These are phyloP conservation scores for Fusarium proliferatum DNA, from an alignment of 2,329 filamentous ascomycete species.

Conservation along the genomic window DNA sequence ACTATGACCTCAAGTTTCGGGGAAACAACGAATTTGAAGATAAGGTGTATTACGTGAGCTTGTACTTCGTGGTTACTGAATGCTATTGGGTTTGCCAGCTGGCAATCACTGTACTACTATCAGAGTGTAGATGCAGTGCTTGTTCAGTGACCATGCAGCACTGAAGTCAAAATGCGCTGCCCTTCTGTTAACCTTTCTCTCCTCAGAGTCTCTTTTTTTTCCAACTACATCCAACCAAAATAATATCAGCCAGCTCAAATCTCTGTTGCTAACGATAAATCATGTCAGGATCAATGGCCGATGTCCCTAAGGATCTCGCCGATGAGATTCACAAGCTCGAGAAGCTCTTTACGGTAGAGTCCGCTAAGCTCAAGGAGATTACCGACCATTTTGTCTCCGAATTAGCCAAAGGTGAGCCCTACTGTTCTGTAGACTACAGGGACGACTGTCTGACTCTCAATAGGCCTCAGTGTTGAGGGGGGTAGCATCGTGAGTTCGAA, in stretches of 20 bases:
- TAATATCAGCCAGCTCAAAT: background rate
- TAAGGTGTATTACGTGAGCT: conserved; percentile 2
- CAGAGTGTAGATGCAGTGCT: conserved; percentile 4
- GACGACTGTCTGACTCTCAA: conserved; percentile 20
- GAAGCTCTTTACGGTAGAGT: conserved; percentile 82
- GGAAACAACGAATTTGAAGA: conserved; percentile 13
- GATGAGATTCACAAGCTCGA: conserved; percentile 85
- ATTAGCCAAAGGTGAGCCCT: conserved; percentile 77
- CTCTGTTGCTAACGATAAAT: conserved; percentile 27
- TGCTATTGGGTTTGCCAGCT: conserved; percentile 8
- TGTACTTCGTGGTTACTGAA: background rate
- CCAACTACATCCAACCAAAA: background rate
- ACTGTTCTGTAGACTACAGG: background rate
- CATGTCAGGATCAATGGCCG: conserved; percentile 82
- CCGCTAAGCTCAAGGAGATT: conserved; percentile 86
- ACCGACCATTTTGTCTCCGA: conserved; percentile 90
- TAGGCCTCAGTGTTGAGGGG: conserved; percentile 85
- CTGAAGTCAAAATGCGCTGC: conserved; percentile 5
- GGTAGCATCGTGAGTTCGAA: conserved; percentile 84
- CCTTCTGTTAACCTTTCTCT: conserved; percentile 1
- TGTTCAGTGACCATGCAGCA: conserved; percentile 8
- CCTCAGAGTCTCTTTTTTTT: background rate
- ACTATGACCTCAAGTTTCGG: conserved; percentile 21
- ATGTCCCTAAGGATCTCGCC: conserved; percentile 87
- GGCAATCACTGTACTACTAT: conserved; percentile 26